Percentiles rank a stretch among this genome's conserved stretches.
Conservation (phyloP, 441 rosid genomes). For the Eruca vesicaria region DNA sequence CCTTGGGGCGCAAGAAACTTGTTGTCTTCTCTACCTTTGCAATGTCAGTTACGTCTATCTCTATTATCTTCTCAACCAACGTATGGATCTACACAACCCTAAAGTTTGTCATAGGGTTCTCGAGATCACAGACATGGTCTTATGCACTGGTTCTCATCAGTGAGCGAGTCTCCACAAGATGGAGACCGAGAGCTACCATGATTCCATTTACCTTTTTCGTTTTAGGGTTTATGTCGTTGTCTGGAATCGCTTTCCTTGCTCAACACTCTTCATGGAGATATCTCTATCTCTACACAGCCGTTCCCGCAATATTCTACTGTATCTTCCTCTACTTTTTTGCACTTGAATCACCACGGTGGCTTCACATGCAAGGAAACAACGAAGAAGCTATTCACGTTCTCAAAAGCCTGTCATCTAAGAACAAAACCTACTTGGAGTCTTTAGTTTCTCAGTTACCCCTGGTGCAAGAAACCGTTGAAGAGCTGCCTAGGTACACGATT, state of each 20-base stretch:
- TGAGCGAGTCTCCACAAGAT: slow-evolving; percentile 53
- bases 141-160: slow-evolving; percentile 59
- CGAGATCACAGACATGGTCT: slow-evolving; percentile 55
- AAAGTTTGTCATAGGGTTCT: slow-evolving; percentile 48
- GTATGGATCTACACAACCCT: slow-evolving; percentile 59
- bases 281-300: slow-evolving; percentile 55
- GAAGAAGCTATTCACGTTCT: slow-evolving; percentile 45
- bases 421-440: not conserved
- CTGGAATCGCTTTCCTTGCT: slow-evolving; percentile 50
- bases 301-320: slow-evolving; percentile 45
- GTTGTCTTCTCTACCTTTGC: slow-evolving; percentile 43
- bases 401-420: slow-evolving; percentile 17
- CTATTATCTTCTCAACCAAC: slow-evolving; percentile 43
- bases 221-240: slow-evolving; percentile 59
- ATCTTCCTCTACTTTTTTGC: slow-evolving; percentile 39
- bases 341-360: slow-evolving; percentile 74
- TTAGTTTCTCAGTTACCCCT: slow-evolving; percentile 25
- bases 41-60: slow-evolving; percentile 44
- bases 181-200: slow-evolving; percentile 66
- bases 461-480: slow-evolving; percentile 32
- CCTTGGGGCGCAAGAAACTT: slow-evolving; percentile 68
- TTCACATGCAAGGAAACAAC: slow-evolving; percentile 48
- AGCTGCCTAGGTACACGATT: slow-evolving; percentile 32
- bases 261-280: slow-evolving; percentile 56
- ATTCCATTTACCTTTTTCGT: slow-evolving; percentile 54